Evolutionary conservation across 2,329 filamentous ascomycete genomes (phyloP).

Genomic region (Eutypella sp.): DNA sequence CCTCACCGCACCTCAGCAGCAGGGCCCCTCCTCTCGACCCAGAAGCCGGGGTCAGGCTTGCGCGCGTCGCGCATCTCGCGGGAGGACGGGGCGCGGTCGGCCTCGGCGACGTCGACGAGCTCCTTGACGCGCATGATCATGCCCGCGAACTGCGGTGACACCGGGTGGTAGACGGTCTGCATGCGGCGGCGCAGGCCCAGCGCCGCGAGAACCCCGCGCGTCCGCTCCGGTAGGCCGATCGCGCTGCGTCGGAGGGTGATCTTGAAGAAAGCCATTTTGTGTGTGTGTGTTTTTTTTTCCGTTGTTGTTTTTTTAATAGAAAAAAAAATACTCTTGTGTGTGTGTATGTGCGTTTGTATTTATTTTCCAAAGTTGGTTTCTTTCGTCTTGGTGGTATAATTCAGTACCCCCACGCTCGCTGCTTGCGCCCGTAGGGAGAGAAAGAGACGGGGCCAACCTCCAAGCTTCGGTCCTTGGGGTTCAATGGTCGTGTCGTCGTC

Average conservation of each 20-base stretch:
- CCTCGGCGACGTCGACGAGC: conserved; percentile 77
- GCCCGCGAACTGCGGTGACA: conserved; percentile 74
- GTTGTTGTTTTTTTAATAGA: no score
- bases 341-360: no score
- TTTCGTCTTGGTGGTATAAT: no score
- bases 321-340: no score
- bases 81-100: conserved; percentile 58
- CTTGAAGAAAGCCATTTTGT: conserved; percentile 80
- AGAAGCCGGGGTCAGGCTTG: conserved; percentile 76
- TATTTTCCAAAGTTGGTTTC: no score
- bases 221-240: conserved; percentile 80
- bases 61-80: conserved; percentile 65
- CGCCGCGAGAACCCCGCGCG: conserved; percentile 73
- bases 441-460: no score
- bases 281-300: no score
- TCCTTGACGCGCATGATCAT: conserved; percentile 95
- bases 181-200: conserved; percentile 81
- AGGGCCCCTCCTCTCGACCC: conserved; percentile 71
- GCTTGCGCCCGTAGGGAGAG: no score
- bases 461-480: no score
- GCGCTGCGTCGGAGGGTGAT: conserved; percentile 85
- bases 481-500: no score
- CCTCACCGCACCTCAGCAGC: conserved; percentile 29
- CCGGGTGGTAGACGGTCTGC: conserved; percentile 85
- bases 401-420: no score